phyloP scores from a whole-genome alignment of 805 yeast species.

The Torulaspora delbrueckii region DNA sequence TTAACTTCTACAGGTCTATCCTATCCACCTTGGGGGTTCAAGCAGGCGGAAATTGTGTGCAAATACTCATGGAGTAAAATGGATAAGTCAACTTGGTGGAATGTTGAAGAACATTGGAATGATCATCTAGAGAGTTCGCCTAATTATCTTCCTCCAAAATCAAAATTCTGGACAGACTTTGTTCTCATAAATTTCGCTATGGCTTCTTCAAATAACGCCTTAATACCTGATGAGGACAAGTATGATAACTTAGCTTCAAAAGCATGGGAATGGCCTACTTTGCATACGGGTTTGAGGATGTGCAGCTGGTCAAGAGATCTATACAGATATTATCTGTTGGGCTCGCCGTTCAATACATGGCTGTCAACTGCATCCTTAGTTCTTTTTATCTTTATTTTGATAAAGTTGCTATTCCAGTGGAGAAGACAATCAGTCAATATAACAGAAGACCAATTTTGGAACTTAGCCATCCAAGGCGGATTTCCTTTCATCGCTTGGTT shows the following conservation, averaged over 20 bases:
- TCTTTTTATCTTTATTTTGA: slow-evolving; percentile 42
- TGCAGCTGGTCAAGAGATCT: slow-evolving; percentile 62
- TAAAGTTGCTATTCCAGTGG: slow-evolving; percentile 46
- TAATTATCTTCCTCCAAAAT: slow-evolving; percentile 53
- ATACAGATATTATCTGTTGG: slow-evolving; percentile 62
- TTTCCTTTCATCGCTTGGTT: slow-evolving; percentile 91
- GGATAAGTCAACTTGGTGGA: slow-evolving; percentile 89
- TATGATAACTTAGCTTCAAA: slow-evolving; percentile 64
- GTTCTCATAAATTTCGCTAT: slow-evolving; percentile 71
- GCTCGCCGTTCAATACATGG: slow-evolving; percentile 79
- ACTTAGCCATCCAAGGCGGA: slow-evolving; percentile 57
- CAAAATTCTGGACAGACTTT: slow-evolving; percentile 73
- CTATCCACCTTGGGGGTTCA: slow-evolving; percentile 96
- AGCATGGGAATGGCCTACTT: slow-evolving; percentile 90
- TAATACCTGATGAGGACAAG: slow-evolving; percentile 73
- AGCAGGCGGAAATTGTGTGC: slow-evolving; percentile 95
- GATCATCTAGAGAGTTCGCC: slow-evolving; percentile 50
- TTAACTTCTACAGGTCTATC: slow-evolving; percentile 74
- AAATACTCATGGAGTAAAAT: slow-evolving; percentile 57
- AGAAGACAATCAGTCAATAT: slow-evolving; percentile 62
- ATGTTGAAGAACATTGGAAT: slow-evolving; percentile 67
- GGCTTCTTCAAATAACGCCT: slow-evolving; percentile 83
- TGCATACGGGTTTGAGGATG: slow-evolving; percentile 68
- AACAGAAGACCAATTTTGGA: slow-evolving; percentile 40
- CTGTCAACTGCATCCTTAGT: slow-evolving; percentile 57